A percentile compares a stretch with the other conserved stretches of the same genome.
Evolutionary conservation across 176 grass and related monocot species (phyloP).

Genomic region (Cenchrus purpureus): DNA sequence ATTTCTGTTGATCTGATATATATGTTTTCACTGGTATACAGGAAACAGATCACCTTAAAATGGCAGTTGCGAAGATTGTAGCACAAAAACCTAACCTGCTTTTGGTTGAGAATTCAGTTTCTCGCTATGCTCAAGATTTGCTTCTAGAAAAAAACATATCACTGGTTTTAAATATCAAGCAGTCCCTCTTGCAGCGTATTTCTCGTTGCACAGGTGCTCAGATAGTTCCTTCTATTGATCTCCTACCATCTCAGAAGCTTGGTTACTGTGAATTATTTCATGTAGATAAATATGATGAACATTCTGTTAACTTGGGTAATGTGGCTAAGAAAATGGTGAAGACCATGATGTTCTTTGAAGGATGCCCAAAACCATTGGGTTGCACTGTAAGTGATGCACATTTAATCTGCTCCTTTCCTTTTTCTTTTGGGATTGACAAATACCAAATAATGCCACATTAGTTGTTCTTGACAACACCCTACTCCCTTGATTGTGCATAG

Average conservation of each 20-base stretch:
- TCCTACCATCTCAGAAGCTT: slow-evolving; percentile 70
- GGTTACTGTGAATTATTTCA: slow-evolving; percentile 93
- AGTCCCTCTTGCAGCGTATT: slow-evolving; percentile 78
- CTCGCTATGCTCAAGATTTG: slow-evolving; percentile 84
- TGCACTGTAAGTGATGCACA: slow-evolving; percentile 87
- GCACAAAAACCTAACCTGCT: slow-evolving; percentile 85
- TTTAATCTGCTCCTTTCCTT: slow-evolving; percentile 2
- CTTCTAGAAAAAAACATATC: slow-evolving; percentile 92
- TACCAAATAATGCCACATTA: slow-evolving; percentile 27
- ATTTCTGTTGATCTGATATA: slow-evolving; percentile 25
- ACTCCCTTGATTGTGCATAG: slow-evolving; percentile 26
- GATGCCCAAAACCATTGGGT: slow-evolving; percentile 81
- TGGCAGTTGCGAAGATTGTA: slow-evolving; percentile 94
- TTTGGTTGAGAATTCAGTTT: slow-evolving; percentile 96
- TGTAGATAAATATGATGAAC: slow-evolving; percentile 85
- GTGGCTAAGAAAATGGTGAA: slow-evolving; percentile 68
- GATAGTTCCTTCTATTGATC: slow-evolving; percentile 91
- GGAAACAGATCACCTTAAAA: slow-evolving; percentile 99
- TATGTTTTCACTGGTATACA: slow-evolving; percentile 42
- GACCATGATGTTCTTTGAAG: slow-evolving; percentile 98
- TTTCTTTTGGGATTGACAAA: slow-evolving; percentile 31
- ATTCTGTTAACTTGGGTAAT: slow-evolving; percentile 49
- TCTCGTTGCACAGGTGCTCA: slow-evolving; percentile 84
- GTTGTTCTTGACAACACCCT: slow-evolving; percentile 1
- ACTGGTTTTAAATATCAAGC: slow-evolving; percentile 96